Evolutionary conservation across 129 eudicot genomes (phyloP).

Genomic region (Artemisia tridentata): DNA sequence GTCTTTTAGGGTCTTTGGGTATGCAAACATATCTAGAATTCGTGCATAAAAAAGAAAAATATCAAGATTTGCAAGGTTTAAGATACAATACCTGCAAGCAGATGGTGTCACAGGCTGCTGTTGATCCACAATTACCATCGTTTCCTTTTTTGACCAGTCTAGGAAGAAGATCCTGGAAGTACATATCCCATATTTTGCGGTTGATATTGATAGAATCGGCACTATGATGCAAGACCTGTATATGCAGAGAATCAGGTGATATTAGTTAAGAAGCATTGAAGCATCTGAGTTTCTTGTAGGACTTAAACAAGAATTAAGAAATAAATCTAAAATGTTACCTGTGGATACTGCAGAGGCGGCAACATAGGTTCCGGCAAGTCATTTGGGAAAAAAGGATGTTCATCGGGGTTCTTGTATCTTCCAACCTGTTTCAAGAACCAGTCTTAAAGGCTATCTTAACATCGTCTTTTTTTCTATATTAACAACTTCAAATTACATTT

Average conservation of each 20-base stretch:
- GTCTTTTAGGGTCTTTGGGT: not conserved
- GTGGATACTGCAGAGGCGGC: slow-evolving; percentile 89
- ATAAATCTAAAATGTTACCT: slow-evolving; percentile 44
- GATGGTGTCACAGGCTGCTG: slow-evolving; percentile 65
- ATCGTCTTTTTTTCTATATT: not conserved
- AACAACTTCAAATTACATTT: slow-evolving; percentile 9
- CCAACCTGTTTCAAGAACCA: slow-evolving; percentile 58
- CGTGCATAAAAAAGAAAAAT: not conserved
- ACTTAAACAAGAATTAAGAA: not conserved
- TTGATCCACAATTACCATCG: slow-evolving; percentile 75
- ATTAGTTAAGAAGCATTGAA: not conserved
- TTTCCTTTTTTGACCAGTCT: slow-evolving; percentile 68
- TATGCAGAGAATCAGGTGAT: slow-evolving; percentile 15
- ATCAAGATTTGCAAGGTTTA: not conserved
- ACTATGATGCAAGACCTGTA: slow-evolving; percentile 71
- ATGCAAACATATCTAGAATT: not conserved
- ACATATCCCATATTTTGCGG: slow-evolving; percentile 63
- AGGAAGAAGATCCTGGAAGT: slow-evolving; percentile 65
- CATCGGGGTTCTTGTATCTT: slow-evolving; percentile 87
- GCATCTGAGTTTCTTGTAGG: not conserved
- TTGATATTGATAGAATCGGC: slow-evolving; percentile 74
- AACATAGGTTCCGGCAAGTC: slow-evolving; percentile 72
- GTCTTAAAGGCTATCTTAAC: slow-evolving; percentile 14
- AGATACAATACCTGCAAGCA: slow-evolving; percentile 66
- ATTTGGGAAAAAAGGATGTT: slow-evolving; percentile 89